These are phyloP conservation scores for Plasmodium vivax DNA, from an alignment of 169 alveolate species.

Conservation along the genomic window DNA sequence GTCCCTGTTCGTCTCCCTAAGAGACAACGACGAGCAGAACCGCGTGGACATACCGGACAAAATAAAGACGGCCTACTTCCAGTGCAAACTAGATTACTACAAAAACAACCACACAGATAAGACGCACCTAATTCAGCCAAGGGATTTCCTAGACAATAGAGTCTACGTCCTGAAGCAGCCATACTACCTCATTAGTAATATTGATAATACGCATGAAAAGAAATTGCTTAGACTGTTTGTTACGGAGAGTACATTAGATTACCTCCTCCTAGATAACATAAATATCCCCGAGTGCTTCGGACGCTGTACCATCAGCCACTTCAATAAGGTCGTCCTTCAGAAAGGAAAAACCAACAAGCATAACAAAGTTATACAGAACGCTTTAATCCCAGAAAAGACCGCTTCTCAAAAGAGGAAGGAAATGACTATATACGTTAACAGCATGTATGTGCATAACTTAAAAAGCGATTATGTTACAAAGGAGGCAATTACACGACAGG, in stretches of 20 bases:
- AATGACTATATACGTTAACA: constrained; percentile 7
- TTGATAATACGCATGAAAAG: background rate
- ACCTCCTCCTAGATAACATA: constrained; percentile 30
- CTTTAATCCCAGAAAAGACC: constrained; percentile 1
- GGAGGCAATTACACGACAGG: constrained; percentile 6
- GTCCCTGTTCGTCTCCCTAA: background rate
- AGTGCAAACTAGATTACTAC: constrained; percentile 45
- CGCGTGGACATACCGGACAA: constrained; percentile 43
- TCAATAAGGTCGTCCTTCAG: constrained; percentile 11
- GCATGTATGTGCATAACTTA: constrained; percentile 8
- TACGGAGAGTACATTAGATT: constrained; percentile 25
- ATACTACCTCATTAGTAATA: constrained; percentile 33
- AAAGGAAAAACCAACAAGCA: background rate
- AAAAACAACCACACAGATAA: constrained; percentile 14
- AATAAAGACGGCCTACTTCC: constrained; percentile 16
- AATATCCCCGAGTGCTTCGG: constrained; percentile 62
- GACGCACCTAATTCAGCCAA: constrained; percentile 19
- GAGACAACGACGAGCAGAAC: constrained; percentile 19
- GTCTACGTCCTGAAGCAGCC: constrained; percentile 61
- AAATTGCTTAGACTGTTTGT: constrained; percentile 14
- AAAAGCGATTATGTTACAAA: background rate
- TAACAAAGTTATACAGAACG: background rate
- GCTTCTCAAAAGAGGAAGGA: background rate
- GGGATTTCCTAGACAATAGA: constrained; percentile 3
- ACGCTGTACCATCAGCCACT: constrained; percentile 8